Evolutionary conservation across 805 yeast genomes (phyloP), one percentile per base, ranked within the genome.

Genomic region (Saturnispora zaruensis): DNA sequence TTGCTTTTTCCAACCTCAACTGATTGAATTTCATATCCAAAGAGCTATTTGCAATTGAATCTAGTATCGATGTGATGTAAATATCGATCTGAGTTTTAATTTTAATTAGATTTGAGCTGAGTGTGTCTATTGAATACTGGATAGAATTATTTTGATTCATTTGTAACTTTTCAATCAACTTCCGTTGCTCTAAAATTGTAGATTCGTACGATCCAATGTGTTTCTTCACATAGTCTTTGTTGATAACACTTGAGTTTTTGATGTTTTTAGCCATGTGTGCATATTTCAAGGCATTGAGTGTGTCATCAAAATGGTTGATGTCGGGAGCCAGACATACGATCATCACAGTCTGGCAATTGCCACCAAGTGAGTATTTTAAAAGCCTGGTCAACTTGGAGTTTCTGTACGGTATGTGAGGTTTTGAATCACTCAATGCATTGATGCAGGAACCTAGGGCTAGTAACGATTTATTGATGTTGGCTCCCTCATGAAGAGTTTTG

Each of bases 341-440:
- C 98, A 91, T 91, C 4, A 88, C 90, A 0, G 98, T 91, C 62
- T 86, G 84, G 66, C 98, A 91, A 62, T 88, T 87, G 0, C 97
- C 97, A 3, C 96, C 96, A 13, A 91, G 69, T 0, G 96, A 89
- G 61, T 87, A 88, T 62, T 90, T 88, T 50, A 91, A 73, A 45
- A 91, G 70, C 55, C 98, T 69, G 0, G 98, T 91, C 48, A 91
- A 71, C 59, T 90, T 90, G 6, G 96, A 87, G 63, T 91, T 95
- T 57, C 98, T 69, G 65, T 87, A 91, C 0, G 98, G 98, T 9
- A 91, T 78, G 67, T 89, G 96, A 5, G 80, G 78, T 18, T 48
- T 48, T 8, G 42, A 25, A 56, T 83, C 89, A 66, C 96, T 87
- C 41, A 90, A 70, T 1, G 97, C 96, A 65, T 88, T 89, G 54